Evolutionary conservation across 2,329 filamentous ascomycete species (phyloP).

Genomic region (Fusarium humuli): DNA sequence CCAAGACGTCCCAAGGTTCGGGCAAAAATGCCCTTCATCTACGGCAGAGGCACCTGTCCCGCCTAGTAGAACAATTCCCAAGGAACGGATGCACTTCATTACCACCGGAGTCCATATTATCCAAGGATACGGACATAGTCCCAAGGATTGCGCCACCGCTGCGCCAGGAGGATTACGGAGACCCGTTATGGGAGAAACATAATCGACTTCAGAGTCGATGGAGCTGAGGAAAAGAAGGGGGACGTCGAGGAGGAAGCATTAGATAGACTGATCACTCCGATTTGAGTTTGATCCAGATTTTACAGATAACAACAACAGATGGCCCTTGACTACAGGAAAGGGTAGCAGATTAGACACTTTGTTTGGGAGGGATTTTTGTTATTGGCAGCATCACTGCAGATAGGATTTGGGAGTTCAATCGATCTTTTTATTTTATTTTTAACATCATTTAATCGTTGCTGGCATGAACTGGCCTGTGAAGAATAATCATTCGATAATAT

Average conservation of each 20-base stretch:
- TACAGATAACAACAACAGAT: slow-evolving; percentile 35
- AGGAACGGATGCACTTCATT: slow-evolving; percentile 34
- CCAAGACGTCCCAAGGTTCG: slow-evolving; percentile 30
- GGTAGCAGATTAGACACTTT: slow-evolving; percentile 47
- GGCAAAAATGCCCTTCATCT: slow-evolving; percentile 37
- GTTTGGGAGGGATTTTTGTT: slow-evolving; percentile 30
- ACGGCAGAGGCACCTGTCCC: slow-evolving; percentile 35
- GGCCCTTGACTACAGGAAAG: slow-evolving; percentile 43
- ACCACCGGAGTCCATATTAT: slow-evolving; percentile 35
- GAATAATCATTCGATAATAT: slow-evolving; percentile 1
- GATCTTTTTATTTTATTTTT: neutral
- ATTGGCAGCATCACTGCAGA: slow-evolving; percentile 17
- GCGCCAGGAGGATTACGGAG: slow-evolving; percentile 32
- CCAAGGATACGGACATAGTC: slow-evolving; percentile 27
- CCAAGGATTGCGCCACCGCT: slow-evolving; percentile 34
- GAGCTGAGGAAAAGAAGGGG: slow-evolving; percentile 12
- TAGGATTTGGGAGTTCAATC: slow-evolving; percentile 12
- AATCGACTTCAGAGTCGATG: slow-evolving; percentile 31
- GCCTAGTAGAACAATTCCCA: slow-evolving; percentile 28
- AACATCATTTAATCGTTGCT: neutral
- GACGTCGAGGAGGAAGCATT: slow-evolving; percentile 15
- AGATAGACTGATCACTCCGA: slow-evolving; percentile 34
- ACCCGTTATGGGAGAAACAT: slow-evolving; percentile 23
- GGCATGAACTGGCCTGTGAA: neutral
- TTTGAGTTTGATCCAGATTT: slow-evolving; percentile 32